These are phyloP conservation scores for Xerocomus spinulosus DNA, from an alignment of 768 basidiomycete species.

Conservation along the genomic window DNA sequence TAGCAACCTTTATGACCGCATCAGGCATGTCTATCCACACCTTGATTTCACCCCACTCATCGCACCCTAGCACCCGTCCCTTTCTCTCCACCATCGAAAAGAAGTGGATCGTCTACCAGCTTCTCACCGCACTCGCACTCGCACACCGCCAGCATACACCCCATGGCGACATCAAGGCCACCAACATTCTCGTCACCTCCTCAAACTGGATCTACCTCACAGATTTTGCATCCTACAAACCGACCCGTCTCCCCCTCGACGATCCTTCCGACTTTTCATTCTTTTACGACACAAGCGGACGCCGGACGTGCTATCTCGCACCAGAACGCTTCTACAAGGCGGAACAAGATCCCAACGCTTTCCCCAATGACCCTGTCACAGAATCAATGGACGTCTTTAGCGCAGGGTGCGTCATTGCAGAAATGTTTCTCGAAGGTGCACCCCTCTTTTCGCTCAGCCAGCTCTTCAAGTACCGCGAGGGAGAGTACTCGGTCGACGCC, in stretches of 20 bases:
- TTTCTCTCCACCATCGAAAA: slow-evolving; percentile 91
- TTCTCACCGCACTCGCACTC: slow-evolving; percentile 79
- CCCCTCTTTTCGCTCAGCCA: slow-evolving; percentile 92
- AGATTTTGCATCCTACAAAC: slow-evolving; percentile 94
- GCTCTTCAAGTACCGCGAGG: slow-evolving; percentile 89
- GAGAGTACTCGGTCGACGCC: slow-evolving; percentile 71
- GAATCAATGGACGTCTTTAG: slow-evolving; percentile 99
- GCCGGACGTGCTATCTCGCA: slow-evolving; percentile 92
- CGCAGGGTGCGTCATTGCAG: slow-evolving; percentile 90
- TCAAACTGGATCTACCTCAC: slow-evolving; percentile 95
- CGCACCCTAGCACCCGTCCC: slow-evolving; percentile 73
- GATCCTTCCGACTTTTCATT: slow-evolving; percentile 98
- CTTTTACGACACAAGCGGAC: slow-evolving; percentile 93
- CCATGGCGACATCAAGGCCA: slow-evolving; percentile 97
- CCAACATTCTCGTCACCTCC: slow-evolving; percentile 93
- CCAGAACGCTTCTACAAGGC: slow-evolving; percentile 93
- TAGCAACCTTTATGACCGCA: slow-evolving; percentile 93
- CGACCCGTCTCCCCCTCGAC: slow-evolving; percentile 90
- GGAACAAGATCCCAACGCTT: slow-evolving; percentile 56
- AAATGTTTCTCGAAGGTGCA: slow-evolving; percentile 92
- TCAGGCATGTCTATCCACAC: slow-evolving; percentile 60
- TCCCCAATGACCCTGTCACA: slow-evolving; percentile 76
- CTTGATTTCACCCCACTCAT: not conserved
- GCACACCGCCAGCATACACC: slow-evolving; percentile 82
- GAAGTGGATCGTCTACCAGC: slow-evolving; percentile 96